Percentiles rank a stretch among this genome's conserved stretches.
Evolutionary conservation across 2,329 filamentous ascomycete genomes (phyloP).

Genomic region (Colletotrichum sansevieriae): DNA sequence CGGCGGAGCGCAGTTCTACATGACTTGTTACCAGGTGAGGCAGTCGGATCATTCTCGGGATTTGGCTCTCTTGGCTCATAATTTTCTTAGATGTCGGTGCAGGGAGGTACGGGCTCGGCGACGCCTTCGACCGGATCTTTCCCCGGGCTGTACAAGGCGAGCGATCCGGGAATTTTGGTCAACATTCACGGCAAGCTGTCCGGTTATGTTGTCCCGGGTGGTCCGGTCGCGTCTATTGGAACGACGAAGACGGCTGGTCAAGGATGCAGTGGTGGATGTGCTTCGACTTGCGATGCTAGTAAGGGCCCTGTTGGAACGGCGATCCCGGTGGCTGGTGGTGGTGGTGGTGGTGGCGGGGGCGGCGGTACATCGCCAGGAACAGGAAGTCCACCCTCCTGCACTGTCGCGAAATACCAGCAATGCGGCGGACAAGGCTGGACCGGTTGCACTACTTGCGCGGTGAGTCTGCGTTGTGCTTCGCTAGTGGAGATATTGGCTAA

Average conservation of each 20-base stretch:
- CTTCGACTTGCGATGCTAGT: constrained; percentile 54
- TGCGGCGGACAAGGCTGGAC: constrained; percentile 57
- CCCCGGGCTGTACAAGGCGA: constrained; percentile 59
- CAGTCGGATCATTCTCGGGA: too few relatives aligned
- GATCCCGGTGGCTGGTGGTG: constrained; percentile 36
- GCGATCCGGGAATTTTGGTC: constrained; percentile 60
- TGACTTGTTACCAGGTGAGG: constrained; percentile 53
- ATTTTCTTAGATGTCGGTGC: constrained; percentile 44
- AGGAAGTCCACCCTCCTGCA: constrained; percentile 46
- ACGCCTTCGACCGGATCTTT: constrained; percentile 52
- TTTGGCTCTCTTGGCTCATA: too few relatives aligned
- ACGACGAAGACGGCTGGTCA: constrained; percentile 56
- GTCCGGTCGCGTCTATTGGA: constrained; percentile 56
- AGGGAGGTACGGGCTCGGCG: constrained; percentile 45
- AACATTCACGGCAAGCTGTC: constrained; percentile 60
- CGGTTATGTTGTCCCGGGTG: constrained; percentile 59
- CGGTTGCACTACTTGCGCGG: constrained; percentile 56
- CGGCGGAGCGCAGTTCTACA: constrained; percentile 54
- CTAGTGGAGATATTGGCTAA: constrained; percentile 42
- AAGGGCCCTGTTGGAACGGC: constrained; percentile 47
- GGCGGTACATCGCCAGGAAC: constrained; percentile 23
- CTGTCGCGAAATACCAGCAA: constrained; percentile 53
- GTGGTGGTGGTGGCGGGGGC: constrained; percentile 10
- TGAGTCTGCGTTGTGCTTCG: constrained; percentile 46
- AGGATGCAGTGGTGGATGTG: constrained; percentile 54